Evolutionary conservation across 257 asterid genomes (phyloP), one percentile per base, ranked within the genome.

Genomic region (Solanum piurae): DNA sequence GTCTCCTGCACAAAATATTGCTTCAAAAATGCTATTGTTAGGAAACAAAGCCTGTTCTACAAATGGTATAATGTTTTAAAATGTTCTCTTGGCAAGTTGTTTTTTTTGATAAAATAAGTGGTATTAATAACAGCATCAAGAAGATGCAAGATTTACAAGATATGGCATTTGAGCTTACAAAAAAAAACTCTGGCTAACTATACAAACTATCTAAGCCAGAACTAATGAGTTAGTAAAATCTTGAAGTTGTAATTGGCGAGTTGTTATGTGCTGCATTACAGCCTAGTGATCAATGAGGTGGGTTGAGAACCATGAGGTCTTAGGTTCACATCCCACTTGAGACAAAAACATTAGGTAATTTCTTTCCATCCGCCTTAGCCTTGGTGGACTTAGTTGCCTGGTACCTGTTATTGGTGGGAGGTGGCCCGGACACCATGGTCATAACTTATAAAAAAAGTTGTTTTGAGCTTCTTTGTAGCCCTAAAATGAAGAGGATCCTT

Each of bases 1-100:
- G 98, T 92, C 72, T 87, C 40, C 72, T 86, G 64, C 69, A 68
- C 86, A 55, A 27, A 49, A 49, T 90, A 82, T 86, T 83, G 31
- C 86, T 82, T 82, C 6, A 18, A 46, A 16, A 79, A 9, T 49
- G 31, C 71, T 49, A 49, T 18, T 29, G 29, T 29, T 49, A 82
- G 86, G 21, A 44, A 27, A 79, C 38, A 82, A 31, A 82, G 20
- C 69, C 29, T 18, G 69, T 82, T 49, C 44, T 82, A 31, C 71
- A 49, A 18, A 31, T 82, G 44, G 86, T 82, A 82, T 82, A 21
- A 18, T 9, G 20, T 10, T 31, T 20, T 27, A 49, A 49, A 80
- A 7, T 2, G 42, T 25, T 80, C 29, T 80, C 60, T 80, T 46
- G 36, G n/a, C 31, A 29, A 29, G 31, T 29, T 29, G 31, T 29